Evolutionary conservation across 768 basidiomycete species (phyloP).

Genomic region (Cystofilobasidium ferigula): DNA sequence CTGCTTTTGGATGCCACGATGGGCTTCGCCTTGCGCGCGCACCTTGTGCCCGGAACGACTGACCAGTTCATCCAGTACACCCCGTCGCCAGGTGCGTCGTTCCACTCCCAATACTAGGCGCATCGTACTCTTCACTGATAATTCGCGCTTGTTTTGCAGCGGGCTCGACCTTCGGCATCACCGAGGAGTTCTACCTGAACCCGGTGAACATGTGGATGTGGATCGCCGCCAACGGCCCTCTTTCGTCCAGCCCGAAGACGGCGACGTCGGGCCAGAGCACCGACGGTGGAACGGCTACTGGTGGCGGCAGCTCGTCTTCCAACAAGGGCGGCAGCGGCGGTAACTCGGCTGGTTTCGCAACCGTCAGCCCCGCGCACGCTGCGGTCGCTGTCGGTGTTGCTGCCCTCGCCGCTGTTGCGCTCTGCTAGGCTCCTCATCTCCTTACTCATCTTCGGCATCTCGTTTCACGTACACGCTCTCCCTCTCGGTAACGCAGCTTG

Average conservation of each 20-base stretch:
- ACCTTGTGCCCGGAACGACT: conserved; percentile 1
- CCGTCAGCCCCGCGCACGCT: not conserved
- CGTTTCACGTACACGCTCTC: too few species aligned
- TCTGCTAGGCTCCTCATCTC: too few species aligned
- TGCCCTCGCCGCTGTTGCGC: too few species aligned
- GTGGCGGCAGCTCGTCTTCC: not conserved
- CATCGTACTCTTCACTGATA: not conserved
- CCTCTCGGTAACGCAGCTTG: too few species aligned
- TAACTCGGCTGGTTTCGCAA: not conserved
- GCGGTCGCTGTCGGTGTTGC: too few species aligned
- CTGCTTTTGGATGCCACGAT: not conserved
- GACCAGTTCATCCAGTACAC: conserved; percentile 7
- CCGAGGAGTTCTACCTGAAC: not conserved
- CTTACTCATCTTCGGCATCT: too few species aligned
- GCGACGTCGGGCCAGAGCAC: not conserved
- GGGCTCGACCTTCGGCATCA: not conserved
- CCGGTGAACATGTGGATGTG: not conserved
- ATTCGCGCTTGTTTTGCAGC: not conserved
- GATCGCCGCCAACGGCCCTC: not conserved
- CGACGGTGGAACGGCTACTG: not conserved
- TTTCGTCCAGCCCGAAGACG: not conserved
- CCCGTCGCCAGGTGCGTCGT: not conserved
- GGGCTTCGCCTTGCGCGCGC: not conserved
- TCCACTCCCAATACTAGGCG: not conserved
- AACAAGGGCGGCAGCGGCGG: not conserved